Evolutionary conservation across 1,139 yeast genomes (phyloP).

Genomic region (Sporopachydermia cereana): DNA sequence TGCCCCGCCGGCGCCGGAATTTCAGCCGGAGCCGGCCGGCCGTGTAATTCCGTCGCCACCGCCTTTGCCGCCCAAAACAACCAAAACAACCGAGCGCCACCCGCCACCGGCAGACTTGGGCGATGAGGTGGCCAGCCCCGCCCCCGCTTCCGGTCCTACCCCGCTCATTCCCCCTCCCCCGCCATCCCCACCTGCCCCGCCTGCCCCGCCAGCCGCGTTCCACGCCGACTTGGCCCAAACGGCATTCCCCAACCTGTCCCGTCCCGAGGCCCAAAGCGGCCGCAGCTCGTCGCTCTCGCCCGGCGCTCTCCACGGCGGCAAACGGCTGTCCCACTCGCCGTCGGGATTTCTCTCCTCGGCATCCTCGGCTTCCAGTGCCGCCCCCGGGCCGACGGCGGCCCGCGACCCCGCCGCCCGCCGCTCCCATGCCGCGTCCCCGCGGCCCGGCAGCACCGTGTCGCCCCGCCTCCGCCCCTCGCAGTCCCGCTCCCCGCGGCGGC

Average conservation of each 20-base stretch:
- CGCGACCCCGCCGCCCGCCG: not conserved
- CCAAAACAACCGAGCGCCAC: too few relatives aligned
- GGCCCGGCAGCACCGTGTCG: not conserved
- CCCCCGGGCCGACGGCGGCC: not conserved
- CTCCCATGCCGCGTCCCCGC: not conserved
- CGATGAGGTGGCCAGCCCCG: not conserved
- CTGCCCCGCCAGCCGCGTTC: not conserved
- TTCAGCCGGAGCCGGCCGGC: not conserved
- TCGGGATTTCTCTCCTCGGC: not conserved
- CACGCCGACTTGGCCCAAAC: constrained; percentile 6
- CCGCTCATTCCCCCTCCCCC: not conserved
- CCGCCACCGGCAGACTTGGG: too few relatives aligned
- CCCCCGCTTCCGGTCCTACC: not conserved
- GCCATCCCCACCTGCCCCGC: not conserved
- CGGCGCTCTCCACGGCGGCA: not conserved
- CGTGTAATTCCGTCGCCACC: not conserved
- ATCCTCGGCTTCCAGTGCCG: not conserved
- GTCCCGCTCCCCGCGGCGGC: not conserved
- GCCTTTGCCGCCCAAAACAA: not conserved
- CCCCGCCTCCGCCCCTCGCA: not conserved
- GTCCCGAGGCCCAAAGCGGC: not conserved
- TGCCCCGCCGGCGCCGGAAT: not conserved
- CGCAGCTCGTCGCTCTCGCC: not conserved
- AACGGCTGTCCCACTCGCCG: not conserved
- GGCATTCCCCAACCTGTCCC: not conserved